These are phyloP conservation scores for Backusella luteola DNA, from an alignment of 192 early-diverging fungal genomes.

Conservation along the genomic window DNA sequence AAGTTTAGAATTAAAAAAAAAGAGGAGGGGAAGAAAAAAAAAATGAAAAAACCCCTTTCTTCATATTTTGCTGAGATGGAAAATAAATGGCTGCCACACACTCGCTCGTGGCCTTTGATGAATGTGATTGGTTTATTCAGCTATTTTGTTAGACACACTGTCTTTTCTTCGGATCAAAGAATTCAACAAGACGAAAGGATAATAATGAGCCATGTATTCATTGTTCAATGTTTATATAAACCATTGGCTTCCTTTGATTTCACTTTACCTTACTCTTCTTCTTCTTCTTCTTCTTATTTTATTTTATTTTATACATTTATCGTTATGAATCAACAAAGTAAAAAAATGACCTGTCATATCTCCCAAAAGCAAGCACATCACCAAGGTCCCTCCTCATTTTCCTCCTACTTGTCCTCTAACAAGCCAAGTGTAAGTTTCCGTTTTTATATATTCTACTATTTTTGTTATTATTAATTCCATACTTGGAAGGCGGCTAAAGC, in stretches of 20 bases:
- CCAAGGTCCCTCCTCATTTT: not conserved
- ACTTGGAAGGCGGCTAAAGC: not conserved
- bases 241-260: not conserved
- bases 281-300: not conserved
- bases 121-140: not conserved
- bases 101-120: not conserved
- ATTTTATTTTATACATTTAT: too few species aligned
- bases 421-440: not conserved
- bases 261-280: not conserved
- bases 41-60: not conserved
- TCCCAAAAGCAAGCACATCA: not conserved
- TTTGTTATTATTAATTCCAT: not conserved
- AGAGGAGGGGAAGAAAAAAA: not conserved
- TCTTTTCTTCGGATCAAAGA: not conserved
- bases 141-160: not conserved
- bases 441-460: not conserved
- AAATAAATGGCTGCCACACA: not conserved
- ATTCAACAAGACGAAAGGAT: not conserved
- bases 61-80: not conserved
- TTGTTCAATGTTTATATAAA: not conserved
- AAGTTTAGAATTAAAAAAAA: not conserved
- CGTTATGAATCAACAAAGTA: not conserved
- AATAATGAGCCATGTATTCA: not conserved
- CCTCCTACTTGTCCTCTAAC: not conserved
- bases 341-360: not conserved